Evolutionary conservation across 257 asterid species (phyloP).

Genomic region (Solanum piurae): DNA sequence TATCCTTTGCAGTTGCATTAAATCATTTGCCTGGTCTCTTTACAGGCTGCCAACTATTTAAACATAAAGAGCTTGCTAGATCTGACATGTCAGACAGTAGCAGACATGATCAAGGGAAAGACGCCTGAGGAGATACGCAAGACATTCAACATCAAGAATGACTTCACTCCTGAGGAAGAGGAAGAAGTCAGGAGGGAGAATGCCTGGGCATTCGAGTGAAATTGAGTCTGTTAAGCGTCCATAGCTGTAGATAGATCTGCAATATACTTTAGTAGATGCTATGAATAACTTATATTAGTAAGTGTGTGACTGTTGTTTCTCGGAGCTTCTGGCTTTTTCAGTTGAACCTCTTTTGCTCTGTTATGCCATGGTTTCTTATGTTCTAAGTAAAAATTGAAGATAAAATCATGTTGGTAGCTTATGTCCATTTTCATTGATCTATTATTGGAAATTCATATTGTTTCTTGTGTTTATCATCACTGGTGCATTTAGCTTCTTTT

Average conservation of each 20-base stretch:
- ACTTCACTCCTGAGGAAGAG: conserved; percentile 56
- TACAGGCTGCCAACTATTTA: conserved; percentile 70
- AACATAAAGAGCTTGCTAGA: conserved; percentile 54
- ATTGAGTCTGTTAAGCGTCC: background rate
- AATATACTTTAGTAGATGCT: background rate
- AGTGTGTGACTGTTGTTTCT: background rate
- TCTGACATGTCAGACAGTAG: conserved; percentile 51
- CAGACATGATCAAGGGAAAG: conserved; percentile 59
- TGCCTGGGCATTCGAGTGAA: conserved; percentile 56
- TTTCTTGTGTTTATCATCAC: background rate
- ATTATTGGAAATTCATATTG: background rate
- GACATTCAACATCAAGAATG: conserved; percentile 51
- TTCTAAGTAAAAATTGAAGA: background rate
- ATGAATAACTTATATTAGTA: background rate
- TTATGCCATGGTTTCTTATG: background rate
- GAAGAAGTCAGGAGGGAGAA: conserved; percentile 47
- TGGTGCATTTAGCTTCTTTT: background rate
- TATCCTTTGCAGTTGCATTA: background rate
- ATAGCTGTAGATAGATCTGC: background rate
- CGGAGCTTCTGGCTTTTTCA: background rate
- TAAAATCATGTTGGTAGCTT: background rate
- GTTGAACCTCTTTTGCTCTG: background rate
- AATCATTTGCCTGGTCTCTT: background rate
- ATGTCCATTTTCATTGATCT: background rate
- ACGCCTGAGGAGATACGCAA: conserved; percentile 57